These are phyloP conservation scores for Calonectria multiphialidica DNA, from an alignment of 2,329 filamentous ascomycete genomes.

Conservation along the genomic window DNA sequence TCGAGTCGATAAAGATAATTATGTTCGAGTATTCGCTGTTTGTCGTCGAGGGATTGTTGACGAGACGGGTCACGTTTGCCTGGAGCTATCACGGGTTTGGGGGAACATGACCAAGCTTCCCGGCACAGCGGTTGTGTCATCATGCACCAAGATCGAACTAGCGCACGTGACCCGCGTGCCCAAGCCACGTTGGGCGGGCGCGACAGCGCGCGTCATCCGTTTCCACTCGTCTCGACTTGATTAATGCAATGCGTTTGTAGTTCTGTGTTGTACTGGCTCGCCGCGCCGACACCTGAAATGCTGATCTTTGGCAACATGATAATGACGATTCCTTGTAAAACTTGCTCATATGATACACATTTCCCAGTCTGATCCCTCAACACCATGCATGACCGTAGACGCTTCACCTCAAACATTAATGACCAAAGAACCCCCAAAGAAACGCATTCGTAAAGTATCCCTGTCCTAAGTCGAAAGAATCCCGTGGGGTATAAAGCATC, in stretches of 20 bases:
- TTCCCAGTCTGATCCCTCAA: slow-evolving; percentile 29
- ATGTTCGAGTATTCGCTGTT: slow-evolving; percentile 14
- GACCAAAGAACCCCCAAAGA: slow-evolving; percentile 25
- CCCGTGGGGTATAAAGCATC: slow-evolving; percentile 48
- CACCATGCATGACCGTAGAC: slow-evolving; percentile 33
- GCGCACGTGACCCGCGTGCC: slow-evolving; percentile 45
- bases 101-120: slow-evolving; percentile 44
- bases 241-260: not conserved
- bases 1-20: slow-evolving; percentile 5
- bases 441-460: slow-evolving; percentile 29
- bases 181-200: slow-evolving; percentile 4
- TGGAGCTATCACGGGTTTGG: slow-evolving; percentile 42
- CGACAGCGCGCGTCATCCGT: not conserved
- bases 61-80: slow-evolving; percentile 41
- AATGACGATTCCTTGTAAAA: slow-evolving; percentile 13
- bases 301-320: not conserved
- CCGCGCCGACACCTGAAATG: not conserved
- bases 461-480: slow-evolving; percentile 40
- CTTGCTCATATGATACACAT: slow-evolving; percentile 22
- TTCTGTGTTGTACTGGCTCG: too few species aligned
- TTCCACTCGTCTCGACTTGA: not conserved
- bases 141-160: slow-evolving; percentile 33
- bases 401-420: slow-evolving; percentile 24
- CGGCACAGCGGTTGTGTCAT: slow-evolving; percentile 47
- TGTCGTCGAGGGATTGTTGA: slow-evolving; percentile 38